Base-by-base conservation (phyloP, 2,329 filamentous ascomycete genomes). In the Colletotrichum siamense region DNA sequence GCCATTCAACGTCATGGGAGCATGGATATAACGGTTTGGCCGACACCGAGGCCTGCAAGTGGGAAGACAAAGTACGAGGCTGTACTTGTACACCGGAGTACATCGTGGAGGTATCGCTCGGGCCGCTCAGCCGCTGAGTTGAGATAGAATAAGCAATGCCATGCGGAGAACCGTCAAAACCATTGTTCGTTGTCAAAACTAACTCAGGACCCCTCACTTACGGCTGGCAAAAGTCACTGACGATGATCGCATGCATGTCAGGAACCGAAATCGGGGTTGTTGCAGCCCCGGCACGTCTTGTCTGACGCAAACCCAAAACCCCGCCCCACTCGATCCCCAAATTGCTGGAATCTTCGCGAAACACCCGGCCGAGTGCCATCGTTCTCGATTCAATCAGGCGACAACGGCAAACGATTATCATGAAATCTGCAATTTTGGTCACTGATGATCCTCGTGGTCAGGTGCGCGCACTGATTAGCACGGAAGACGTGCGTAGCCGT, bases 281-380 rank as follows among this genome's bases (percentile, higher is more conserved):
- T 26, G 28, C 30, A n/a, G 32, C 68, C 68, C 68, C 28, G n/a
- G 44, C 44, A n/a, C 72, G 18, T 22, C 22, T 15, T 44, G 24
- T 36, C n/a, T 36, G 69, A 69, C 57, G 26, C 22, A 30, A 59
- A 68, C 24, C n/a, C 68, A 26, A 12, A 26, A 22, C 5, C 59
- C 18, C n/a, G 15, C 71, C 73, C 69, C 73, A 67, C 73, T 10
- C 15, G 36, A 55, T 32, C 62, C 57, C 52, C 73, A 67, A 69
- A 13, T 24, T 32, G 24, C 13, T 65, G 34, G 73, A 76, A 76
- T 69, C 64, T 73, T 76, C 73, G 73, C 57, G 73, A 76, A 76
- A 64, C 70, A 34, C 15, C 55, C 22, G 18, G 55, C 34, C 36
- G 57, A 62, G 28, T 62, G 59, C 18, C 15, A 30, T n/a, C 8